Base-by-base conservation (phyloP, 2,329 filamentous ascomycete species). In the Aspergillus luchuensis region DNA sequence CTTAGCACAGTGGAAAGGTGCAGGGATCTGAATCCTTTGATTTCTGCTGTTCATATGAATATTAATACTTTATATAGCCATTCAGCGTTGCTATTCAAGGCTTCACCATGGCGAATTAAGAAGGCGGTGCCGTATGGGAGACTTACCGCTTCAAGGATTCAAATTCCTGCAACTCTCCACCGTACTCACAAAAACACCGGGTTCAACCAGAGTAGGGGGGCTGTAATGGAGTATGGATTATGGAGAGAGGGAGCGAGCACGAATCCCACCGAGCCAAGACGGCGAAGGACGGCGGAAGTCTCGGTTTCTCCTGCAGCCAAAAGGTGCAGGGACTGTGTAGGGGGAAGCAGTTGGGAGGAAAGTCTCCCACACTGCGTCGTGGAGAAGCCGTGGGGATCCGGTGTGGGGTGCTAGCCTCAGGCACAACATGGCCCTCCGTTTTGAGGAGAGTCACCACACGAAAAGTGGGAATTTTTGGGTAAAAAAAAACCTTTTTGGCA, bases 381-480 rank as follows among this genome's bases (percentile, higher is more conserved):
- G 43, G 25, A 55, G 39, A 53, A 19, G 47, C n/a, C 39, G 53
- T 56, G 53, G 53, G 53, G 53, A 47, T 47, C 25, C 47, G 36
- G 43, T 52, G 58, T 60, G 58, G 53, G 58, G 53, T 51, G 38
- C 7, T 23, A 25, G 38, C 53, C 52, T 56, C 57, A 53, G 50
- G 49, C 23, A 33, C n/a, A 2, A 17, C 30, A 28, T 33, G 8
- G 13, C 19, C 15, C 19, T 28, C 5, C 23, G 17, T 45, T 45
- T 8, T 41, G 17, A n/a, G 17, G 41, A 19, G 8, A 45, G 11
- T 45, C 41, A 45, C 41, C 6, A 11, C 41, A 43, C 19, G 13
- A 19, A 21, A 45, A 23, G 10, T 19, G 41, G 13, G 17, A 23
- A 45, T 23, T 13, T 36, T 11, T 5, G 13, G 10, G 33, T 21